Conservation (phyloP, 2,329 filamentous ascomycete genomes). For the Allantophomopsis cytisporea region DNA sequence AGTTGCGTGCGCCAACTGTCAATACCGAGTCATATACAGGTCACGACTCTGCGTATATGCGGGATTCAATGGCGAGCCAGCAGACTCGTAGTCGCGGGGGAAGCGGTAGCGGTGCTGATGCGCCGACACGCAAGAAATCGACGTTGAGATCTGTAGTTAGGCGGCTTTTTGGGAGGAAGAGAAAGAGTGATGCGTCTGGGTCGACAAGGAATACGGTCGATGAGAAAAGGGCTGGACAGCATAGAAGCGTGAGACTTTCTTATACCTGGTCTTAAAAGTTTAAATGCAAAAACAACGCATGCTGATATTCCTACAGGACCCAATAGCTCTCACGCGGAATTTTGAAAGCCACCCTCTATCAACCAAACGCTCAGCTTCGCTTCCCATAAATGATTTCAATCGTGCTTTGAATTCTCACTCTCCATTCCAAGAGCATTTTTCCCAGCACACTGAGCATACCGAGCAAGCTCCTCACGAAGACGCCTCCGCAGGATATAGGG, state of each 20-base stretch:
- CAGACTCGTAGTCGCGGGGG: no score
- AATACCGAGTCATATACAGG: conserved; percentile 5
- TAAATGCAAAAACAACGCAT: background rate
- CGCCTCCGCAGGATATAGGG: conserved; percentile 1
- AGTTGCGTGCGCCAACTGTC: conserved; percentile 5
- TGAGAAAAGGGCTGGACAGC: conserved; percentile 18
- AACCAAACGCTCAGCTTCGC: conserved; percentile 39
- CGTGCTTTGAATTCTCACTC: conserved; percentile 48
- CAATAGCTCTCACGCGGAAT: conserved; percentile 20
- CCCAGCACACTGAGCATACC: conserved; percentile 28
- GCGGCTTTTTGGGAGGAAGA: conserved; percentile 43
- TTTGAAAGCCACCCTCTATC: conserved; percentile 21
- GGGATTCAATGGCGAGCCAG: conserved; percentile 25
- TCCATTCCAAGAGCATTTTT: conserved; percentile 38
- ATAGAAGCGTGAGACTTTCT: conserved; percentile 31
- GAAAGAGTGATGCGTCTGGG: conserved; percentile 23
- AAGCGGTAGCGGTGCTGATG: no score
- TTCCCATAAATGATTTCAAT: conserved; percentile 47
- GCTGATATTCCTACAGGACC: conserved; percentile 20
- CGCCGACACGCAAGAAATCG: conserved; percentile 41
- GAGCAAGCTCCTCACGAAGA: no score
- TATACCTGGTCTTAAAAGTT: conserved; percentile 5
- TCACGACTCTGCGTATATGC: conserved; percentile 16
- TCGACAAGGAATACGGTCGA: conserved; percentile 3
- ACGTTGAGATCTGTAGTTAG: conserved; percentile 40